Percentiles rank a stretch among this genome's conserved stretches.
Evolutionary conservation across 164 flowering plant genomes (phyloP).

Genomic region (Umbellularia californica): DNA sequence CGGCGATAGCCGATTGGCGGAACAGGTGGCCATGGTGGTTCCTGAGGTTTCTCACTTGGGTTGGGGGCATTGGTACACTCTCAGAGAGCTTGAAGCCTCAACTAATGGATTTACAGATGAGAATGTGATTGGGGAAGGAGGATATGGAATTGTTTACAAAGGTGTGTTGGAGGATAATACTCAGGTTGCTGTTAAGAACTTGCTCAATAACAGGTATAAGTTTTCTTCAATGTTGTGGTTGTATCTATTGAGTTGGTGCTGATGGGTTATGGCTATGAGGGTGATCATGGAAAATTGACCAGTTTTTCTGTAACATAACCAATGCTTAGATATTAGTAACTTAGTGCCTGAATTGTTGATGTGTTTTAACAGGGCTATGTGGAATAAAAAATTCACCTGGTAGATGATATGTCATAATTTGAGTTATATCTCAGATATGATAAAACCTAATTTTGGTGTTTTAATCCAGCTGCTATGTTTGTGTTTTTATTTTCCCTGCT

Average conservation of each 20-base stretch:
- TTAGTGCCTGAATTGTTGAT: no score
- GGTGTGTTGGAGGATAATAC: constrained; percentile 48
- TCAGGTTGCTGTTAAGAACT: constrained; percentile 56
- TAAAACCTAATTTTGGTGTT: no score
- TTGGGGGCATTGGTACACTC: constrained; percentile 78
- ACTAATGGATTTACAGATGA: constrained; percentile 57
- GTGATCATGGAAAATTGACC: no score
- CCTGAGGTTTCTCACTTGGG: constrained; percentile 77
- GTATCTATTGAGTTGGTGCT: neutral
- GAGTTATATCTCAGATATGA: no score
- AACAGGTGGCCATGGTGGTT: constrained; percentile 25
- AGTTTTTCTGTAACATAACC: no score
- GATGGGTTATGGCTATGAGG: neutral
- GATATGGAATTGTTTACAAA: constrained; percentile 66
- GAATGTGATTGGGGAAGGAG: constrained; percentile 75
- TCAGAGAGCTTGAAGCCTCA: constrained; percentile 62
- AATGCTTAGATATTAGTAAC: no score
- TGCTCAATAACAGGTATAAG: constrained; percentile 62
- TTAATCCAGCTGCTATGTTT: no score
- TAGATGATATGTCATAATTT: no score
- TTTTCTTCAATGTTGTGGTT: neutral
- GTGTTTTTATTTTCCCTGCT: no score
- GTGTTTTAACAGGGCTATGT: no score
- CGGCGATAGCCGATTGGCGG: constrained; percentile 37
- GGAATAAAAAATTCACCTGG: no score